Evolutionary conservation across 2,329 filamentous ascomycete species (phyloP).

Genomic region (Tolypocladium ophioglossoides): DNA sequence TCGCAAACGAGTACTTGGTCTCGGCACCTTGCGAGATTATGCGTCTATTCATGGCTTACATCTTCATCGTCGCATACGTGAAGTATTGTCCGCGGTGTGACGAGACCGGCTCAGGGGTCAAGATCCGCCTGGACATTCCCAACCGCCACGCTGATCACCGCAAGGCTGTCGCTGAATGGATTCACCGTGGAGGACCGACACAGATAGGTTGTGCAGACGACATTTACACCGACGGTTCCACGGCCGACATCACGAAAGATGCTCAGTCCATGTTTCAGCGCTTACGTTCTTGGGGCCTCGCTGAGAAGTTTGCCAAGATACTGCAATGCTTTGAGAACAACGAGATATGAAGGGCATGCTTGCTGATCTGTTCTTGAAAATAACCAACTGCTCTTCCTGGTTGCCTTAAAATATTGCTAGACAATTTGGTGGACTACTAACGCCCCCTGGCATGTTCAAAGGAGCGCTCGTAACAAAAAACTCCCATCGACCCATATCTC

Average conservation of each 20-base stretch:
- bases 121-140: conserved; percentile 11
- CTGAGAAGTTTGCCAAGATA: conserved; percentile 18
- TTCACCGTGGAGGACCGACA: conserved; percentile 13
- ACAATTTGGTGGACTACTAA: conserved; percentile 33
- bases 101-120: background rate
- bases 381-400: background rate
- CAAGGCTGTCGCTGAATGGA: conserved; percentile 10
- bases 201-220: conserved; percentile 12
- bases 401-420: conserved; percentile 28
- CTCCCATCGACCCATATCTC: conserved; percentile 33
- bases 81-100: conserved; percentile 10
- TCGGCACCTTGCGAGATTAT: conserved; percentile 20
- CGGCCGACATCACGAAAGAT: conserved; percentile 11
- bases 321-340: conserved; percentile 7
- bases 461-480: conserved; percentile 40
- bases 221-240: conserved; percentile 8
- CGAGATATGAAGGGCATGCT: background rate
- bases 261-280: conserved; percentile 13
- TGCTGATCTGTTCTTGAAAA: background rate
- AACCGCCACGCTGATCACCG: conserved; percentile 3
- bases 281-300: conserved; percentile 14
- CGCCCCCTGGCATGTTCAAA: conserved; percentile 34
- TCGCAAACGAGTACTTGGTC: conserved; percentile 17
- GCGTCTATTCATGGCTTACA: conserved; percentile 20
- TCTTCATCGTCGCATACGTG: conserved; percentile 15